Conservation (phyloP, 345 rosid genomes). For the Balakata baccata region DNA sequence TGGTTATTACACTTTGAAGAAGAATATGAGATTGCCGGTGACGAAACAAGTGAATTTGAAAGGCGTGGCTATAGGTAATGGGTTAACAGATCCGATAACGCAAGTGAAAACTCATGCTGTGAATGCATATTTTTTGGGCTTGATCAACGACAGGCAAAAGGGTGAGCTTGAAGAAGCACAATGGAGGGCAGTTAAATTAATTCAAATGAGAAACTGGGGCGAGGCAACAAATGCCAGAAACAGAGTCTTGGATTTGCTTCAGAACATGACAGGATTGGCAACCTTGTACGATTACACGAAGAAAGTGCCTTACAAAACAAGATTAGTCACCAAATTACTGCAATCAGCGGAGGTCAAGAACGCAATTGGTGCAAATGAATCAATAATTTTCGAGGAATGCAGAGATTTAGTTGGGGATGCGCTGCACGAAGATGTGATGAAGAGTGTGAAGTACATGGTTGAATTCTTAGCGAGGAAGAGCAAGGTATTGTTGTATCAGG, state of each 20-base stretch:
- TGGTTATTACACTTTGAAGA: constrained; percentile 58
- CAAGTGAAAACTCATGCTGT: constrained; percentile 57
- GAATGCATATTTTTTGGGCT: constrained; percentile 55
- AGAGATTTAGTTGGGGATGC: constrained; percentile 38
- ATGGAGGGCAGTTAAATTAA: constrained; percentile 33
- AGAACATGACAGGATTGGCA: constrained; percentile 70
- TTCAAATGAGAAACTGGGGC: constrained; percentile 46
- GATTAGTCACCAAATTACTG: constrained; percentile 39
- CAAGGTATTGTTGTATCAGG: constrained; percentile 67
- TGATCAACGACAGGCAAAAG: constrained; percentile 66
- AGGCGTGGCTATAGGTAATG: constrained; percentile 80
- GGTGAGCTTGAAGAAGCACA: constrained; percentile 54
- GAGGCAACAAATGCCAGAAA: constrained; percentile 55
- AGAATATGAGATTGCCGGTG: constrained; percentile 32
- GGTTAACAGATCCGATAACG: constrained; percentile 62
- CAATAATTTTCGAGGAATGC: constrained; percentile 48
- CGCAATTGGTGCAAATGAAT: constrained; percentile 48
- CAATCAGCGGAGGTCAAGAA: constrained; percentile 42
- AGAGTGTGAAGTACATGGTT: constrained; percentile 69
- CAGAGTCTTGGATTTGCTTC: constrained; percentile 33
- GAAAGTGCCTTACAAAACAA: constrained; percentile 43
- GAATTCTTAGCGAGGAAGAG: constrained; percentile 50
- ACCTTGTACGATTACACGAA: constrained; percentile 55
- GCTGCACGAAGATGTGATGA: constrained; percentile 56
- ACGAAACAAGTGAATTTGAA: constrained; percentile 42